Percentiles rank a stretch among this genome's conserved stretches.
These are phyloP conservation scores for Plasmodium berghei DNA, from an alignment of 169 alveolate species.

Conservation along the genomic window DNA sequence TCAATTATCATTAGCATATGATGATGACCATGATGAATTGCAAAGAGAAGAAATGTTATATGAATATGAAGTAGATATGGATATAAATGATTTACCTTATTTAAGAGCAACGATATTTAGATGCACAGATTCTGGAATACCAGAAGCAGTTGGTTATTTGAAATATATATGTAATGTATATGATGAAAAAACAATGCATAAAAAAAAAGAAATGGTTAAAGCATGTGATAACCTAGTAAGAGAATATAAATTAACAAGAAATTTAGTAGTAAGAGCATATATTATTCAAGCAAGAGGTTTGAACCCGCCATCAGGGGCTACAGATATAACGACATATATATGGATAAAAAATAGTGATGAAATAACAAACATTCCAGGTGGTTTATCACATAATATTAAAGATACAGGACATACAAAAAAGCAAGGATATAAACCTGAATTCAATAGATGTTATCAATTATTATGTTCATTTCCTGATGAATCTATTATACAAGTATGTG, in stretches of 20 bases:
- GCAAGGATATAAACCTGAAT: constrained; percentile 91
- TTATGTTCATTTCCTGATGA: constrained; percentile 92
- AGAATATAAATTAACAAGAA: constrained; percentile 62
- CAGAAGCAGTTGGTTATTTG: constrained; percentile 91
- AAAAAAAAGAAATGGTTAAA: constrained; percentile 64
- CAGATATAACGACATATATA: constrained; percentile 85
- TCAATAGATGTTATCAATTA: constrained; percentile 88
- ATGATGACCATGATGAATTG: constrained; percentile 81
- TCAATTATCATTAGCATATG: constrained; percentile 79
- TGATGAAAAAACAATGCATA: constrained; percentile 57
- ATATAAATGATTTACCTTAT: constrained; percentile 88
- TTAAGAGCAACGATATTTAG: constrained; percentile 89
- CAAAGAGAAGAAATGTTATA: constrained; percentile 90
- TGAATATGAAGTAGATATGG: constrained; percentile 90
- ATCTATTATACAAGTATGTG: constrained; percentile 87
- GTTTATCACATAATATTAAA: constrained; percentile 84
- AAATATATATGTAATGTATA: constrained; percentile 87
- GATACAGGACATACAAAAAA: constrained; percentile 87
- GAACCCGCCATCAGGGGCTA: constrained; percentile 88
- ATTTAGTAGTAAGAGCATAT: constrained; percentile 89
- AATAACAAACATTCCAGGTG: constrained; percentile 82
- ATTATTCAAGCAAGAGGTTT: constrained; percentile 91
- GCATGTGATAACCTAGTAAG: constrained; percentile 74
- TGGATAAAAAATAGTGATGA: constrained; percentile 88
- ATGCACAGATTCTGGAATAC: constrained; percentile 90